These are phyloP conservation scores for Thuidium tamariscinum DNA, from an alignment of 225 moss, liverwort and hornwort genomes.

Conservation along the genomic window DNA sequence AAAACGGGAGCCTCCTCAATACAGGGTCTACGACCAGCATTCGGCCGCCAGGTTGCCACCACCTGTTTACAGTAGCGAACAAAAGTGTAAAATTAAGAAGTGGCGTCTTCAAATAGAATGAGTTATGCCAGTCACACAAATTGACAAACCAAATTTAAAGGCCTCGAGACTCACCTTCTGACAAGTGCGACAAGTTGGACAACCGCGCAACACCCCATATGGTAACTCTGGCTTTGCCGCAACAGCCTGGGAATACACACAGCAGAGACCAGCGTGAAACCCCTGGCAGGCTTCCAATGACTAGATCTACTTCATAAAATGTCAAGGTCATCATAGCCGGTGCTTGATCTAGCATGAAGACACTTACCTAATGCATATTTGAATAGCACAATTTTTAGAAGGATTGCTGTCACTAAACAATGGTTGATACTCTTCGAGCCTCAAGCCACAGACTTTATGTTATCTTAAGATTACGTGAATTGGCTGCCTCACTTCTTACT, in stretches of 20 bases:
- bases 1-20: conserved; percentile 84
- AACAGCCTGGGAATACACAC: conserved; percentile 8
- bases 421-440: neutral
- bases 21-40: conserved; percentile 62
- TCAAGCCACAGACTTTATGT: neutral
- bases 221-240: conserved; percentile 20
- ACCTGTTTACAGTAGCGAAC: conserved; percentile 32
- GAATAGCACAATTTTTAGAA: neutral
- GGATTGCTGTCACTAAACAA: neutral
- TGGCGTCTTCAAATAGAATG: neutral
- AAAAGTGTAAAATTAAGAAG: neutral
- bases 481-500: neutral
- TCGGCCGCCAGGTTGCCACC: conserved; percentile 83
- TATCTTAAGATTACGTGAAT: neutral
- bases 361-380: neutral
- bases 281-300: neutral
- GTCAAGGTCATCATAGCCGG: neutral
- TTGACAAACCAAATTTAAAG: neutral
- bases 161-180: conserved; percentile 22
- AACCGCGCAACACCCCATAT: conserved; percentile 40
- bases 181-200: conserved; percentile 35
- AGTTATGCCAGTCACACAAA: neutral
- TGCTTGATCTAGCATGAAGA: neutral
- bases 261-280: neutral
- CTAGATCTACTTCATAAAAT: neutral